Evolutionary conservation across 1,139 yeast genomes (phyloP), one percentile per base, ranked within the genome.

Genomic region (Pichia sp.): DNA sequence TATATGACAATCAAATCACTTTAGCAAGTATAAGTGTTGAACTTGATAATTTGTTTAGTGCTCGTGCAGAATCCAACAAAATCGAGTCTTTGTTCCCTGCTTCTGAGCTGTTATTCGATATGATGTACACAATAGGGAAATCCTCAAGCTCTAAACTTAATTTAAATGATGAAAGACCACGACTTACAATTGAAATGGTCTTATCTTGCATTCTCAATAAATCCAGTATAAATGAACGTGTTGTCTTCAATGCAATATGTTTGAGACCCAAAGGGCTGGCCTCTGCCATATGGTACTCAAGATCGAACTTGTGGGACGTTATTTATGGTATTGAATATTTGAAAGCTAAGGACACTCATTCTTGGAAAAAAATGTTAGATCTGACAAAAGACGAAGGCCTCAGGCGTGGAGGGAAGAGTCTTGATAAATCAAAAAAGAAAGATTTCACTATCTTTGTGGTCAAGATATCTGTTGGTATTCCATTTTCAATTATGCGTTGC

Each of bases 401-500:
- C 4, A 36, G 16, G 16, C 40, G 14, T 36, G 40, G 40, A 14
- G 16, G 40, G 10, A 36, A 36, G 16, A 9, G 4, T 14, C 16
- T 36, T 14, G 40, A 36, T 61, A 69, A 92, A 50, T 75, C 66
- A 74, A 2, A 70, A 72, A 2, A 67, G 71, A 5, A 83, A 84
- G 27, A 43, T 5, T 31, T 8, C 4, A 3, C 24, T 2, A 41
- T 12, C n/a, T 48, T 55, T 6, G 49, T 53, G n/a, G 58, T 58
- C 6, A 53, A 53, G 24, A 43, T 59, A 4, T 12, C 30, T 12
- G 48, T 51, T 4, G 53, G 52, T 9, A 34, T 55, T 2, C 84
- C 90, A 0, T 88, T 88, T 66, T 75, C 79, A 33, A 95, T 96
- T 0, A 95, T 87, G 67, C 71, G 86, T 38, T 84, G 93, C 0